Base-by-base conservation (phyloP, 2,329 filamentous ascomycete genomes). In the Calonectria honghensis region DNA sequence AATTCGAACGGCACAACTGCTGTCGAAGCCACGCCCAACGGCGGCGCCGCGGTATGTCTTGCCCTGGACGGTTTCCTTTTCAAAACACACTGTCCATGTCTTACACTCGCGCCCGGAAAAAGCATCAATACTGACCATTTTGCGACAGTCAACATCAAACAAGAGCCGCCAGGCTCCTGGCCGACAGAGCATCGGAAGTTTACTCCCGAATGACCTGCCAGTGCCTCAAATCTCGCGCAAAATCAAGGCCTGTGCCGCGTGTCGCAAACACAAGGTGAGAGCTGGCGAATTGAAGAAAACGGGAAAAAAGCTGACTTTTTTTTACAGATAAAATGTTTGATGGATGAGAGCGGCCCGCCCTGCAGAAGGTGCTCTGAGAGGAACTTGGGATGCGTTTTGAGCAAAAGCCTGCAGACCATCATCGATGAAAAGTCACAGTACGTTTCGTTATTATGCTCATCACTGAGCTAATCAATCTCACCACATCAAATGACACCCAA, bases 341-440 rank as follows among this genome's bases (percentile, higher is more conserved):
- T 87, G 85, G 85, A 86, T 61, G 83, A 85, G 45, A 82, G 79
- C 32, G 84, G 84, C 0, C 85, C 85, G 3, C 85, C 85, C 4
- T 87, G 85, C 74, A 81, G 82, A 6, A 79, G 85, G 70, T 87
- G 85, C 59, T 74, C 80, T 24, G 84, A 86, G 72, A 76, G 83
- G 18, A 84, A 83, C 50, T 74, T 87, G 35, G 81, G 82, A 0
- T 87, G 85, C 63, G 84, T 86, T 2, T 72, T 87, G 64, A 85
- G 85, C 59, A 86, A 86, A 79, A 86, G 84, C 59, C 78, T 87
- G 3, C 85, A 87, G 74, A 86, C 83, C 1, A 83, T 87, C 29
- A 86, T 87, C 41, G 85, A 85, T 75, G 85, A 87, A 75, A 84
- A 85, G 72, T 83, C 83, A 41, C 84, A 85, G 84, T 85, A 78